Percentiles rank a stretch among this genome's conserved stretches.
These are phyloP conservation scores for Tanacetum coccineum DNA, from an alignment of 129 eudicot species.

Conservation along the genomic window DNA sequence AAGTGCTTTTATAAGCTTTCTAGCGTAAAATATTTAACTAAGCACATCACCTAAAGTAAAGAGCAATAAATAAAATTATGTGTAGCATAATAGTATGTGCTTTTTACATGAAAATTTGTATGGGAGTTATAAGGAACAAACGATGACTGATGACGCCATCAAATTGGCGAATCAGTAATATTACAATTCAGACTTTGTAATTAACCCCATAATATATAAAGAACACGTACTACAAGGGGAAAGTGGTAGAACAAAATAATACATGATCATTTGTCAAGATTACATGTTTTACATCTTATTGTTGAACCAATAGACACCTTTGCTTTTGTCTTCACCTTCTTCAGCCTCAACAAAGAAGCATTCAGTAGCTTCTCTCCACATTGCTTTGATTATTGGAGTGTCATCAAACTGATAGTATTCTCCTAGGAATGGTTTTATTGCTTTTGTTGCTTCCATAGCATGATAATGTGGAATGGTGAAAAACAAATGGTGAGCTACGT, in stretches of 20 bases:
- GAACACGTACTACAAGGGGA: not conserved
- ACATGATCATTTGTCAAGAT: not conserved
- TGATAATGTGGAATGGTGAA: conserved; percentile 3
- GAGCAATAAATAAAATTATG: no score
- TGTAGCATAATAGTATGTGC: no score
- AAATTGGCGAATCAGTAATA: not conserved
- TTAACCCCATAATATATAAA: not conserved
- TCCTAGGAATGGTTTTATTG: conserved; percentile 1
- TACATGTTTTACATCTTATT: not conserved
- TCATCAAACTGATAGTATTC: conserved; percentile 10
- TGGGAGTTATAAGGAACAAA: no score
- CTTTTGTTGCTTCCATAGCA: conserved; percentile 9
- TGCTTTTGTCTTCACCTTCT: no score
- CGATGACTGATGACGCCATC: no score
- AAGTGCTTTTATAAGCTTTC: no score
- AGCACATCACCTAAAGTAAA: no score
- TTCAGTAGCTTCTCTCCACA: conserved; percentile 1
- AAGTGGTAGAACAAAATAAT: not conserved
- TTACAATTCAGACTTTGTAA: not conserved
- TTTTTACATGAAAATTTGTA: no score
- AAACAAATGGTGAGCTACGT: not conserved
- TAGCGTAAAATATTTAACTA: no score
- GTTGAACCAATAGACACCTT: not conserved
- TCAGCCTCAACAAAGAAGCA: no score
- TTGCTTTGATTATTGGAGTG: conserved; percentile 5